phyloP scores from a whole-genome alignment of 352 stramenopile genomes.

The Pythium phragmiticola region DNA sequence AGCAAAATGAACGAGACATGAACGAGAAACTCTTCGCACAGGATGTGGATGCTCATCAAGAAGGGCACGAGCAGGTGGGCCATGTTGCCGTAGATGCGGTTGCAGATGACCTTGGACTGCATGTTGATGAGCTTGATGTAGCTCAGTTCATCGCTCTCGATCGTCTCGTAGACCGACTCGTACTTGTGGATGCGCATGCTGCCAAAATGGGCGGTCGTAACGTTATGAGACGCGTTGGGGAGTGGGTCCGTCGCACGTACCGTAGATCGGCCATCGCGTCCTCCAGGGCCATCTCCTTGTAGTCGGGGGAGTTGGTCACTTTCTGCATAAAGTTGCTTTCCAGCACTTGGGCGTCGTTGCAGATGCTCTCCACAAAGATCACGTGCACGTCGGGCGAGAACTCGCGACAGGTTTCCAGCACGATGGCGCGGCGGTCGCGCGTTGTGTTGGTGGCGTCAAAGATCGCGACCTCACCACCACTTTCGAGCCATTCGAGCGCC shows the following conservation, averaged over 20 bases:
- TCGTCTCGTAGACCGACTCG: constrained; percentile 60
- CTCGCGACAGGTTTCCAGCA: constrained; percentile 27
- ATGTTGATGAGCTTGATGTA: constrained; percentile 76
- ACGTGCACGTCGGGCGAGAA: constrained; percentile 38
- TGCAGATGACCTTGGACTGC: constrained; percentile 58
- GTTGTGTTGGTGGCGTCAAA: constrained; percentile 81
- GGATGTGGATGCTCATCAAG: constrained; percentile 50
- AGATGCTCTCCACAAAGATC: constrained; percentile 87
- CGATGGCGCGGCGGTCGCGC: constrained; percentile 30
- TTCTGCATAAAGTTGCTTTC: constrained; percentile 56
- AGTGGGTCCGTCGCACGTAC: constrained; percentile 16
- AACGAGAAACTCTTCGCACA: constrained; percentile 28
- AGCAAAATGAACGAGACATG: neutral
- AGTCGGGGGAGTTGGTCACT: constrained; percentile 55
- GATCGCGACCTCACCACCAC: constrained; percentile 63
- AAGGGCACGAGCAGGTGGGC: constrained; percentile 48
- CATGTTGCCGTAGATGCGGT: constrained; percentile 51
- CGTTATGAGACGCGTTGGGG: neutral
- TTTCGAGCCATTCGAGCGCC: constrained; percentile 43
- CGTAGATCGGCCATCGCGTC: constrained; percentile 56
- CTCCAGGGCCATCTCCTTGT: constrained; percentile 46
- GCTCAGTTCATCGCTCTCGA: constrained; percentile 62
- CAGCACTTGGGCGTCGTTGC: constrained; percentile 62
- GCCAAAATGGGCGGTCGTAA: neutral
- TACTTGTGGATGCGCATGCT: constrained; percentile 63